phyloP scores from a whole-genome alignment of 352 stramenopile species.

The Globisporangium recalcitrans region DNA sequence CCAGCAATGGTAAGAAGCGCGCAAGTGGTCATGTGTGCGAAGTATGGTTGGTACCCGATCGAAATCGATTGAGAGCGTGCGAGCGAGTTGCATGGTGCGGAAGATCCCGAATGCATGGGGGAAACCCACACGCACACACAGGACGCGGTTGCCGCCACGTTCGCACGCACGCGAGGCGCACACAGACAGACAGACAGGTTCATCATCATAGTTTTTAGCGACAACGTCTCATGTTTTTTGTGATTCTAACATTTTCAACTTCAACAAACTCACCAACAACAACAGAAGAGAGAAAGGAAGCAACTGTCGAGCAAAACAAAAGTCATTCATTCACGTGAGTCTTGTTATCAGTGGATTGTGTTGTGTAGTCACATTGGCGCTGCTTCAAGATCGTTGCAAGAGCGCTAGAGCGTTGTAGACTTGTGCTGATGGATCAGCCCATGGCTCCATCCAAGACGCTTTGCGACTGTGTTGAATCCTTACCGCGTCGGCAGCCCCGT shows the following conservation, averaged over 20 bases:
- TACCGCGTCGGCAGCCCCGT: slow-evolving; percentile 70
- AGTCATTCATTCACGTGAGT: background rate
- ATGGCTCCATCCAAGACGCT: too few relatives aligned
- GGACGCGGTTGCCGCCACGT: background rate
- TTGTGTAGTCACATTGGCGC: background rate
- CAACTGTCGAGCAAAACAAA: background rate
- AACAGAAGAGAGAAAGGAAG: background rate
- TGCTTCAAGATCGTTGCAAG: too few relatives aligned
- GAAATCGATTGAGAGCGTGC: background rate
- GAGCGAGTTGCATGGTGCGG: background rate
- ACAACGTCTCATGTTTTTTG: slow-evolving; percentile 3
- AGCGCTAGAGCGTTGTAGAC: background rate
- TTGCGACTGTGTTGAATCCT: background rate
- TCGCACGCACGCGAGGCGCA: background rate
- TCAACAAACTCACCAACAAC: too few relatives aligned
- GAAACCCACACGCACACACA: background rate
- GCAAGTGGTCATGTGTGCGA: background rate
- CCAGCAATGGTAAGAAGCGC: slow-evolving; percentile 61
- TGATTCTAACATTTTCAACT: background rate
- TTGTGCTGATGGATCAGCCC: background rate
- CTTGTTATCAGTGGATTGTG: background rate
- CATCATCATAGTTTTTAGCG: slow-evolving; percentile 1
- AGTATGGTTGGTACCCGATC: background rate
- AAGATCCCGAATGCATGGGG: background rate
- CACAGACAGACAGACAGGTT: background rate